These are phyloP conservation scores for Ogataea hybrid DNA, from an alignment of 1,139 yeast genomes.

Conservation along the genomic window DNA sequence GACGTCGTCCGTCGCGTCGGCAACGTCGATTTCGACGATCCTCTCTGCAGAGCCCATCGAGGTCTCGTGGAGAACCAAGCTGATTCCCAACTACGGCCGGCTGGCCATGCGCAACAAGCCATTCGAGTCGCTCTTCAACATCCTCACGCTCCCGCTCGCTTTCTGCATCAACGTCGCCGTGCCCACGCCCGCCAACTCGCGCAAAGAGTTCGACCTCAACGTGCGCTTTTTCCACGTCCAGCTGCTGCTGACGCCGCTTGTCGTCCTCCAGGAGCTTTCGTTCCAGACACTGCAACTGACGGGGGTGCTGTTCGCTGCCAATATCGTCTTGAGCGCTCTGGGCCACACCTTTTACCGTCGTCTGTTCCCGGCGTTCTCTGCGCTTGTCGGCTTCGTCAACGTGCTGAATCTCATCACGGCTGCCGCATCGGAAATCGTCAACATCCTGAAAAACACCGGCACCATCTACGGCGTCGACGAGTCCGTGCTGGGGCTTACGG, in stretches of 20 bases:
- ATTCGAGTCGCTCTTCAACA: constrained; percentile 21
- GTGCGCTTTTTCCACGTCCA: constrained; percentile 25
- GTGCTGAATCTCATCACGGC: constrained; percentile 29
- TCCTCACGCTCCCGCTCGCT: constrained; percentile 26
- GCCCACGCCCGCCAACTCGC: constrained; percentile 27
- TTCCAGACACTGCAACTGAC: neutral
- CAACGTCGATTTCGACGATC: constrained; percentile 17
- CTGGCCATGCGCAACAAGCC: constrained; percentile 13
- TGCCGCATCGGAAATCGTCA: constrained; percentile 30
- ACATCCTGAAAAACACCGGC: constrained; percentile 29
- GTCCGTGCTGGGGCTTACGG: constrained; percentile 43
- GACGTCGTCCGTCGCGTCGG: constrained; percentile 12
- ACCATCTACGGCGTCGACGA: constrained; percentile 29
- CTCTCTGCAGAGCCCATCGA: constrained; percentile 7
- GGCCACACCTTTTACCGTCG: constrained; percentile 3
- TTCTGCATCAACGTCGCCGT: constrained; percentile 25
- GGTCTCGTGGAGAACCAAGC: constrained; percentile 15
- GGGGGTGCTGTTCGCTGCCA: neutral
- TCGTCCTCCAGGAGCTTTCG: constrained; percentile 4
- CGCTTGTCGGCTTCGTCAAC: constrained; percentile 28
- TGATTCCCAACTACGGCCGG: constrained; percentile 25
- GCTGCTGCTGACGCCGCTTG: constrained; percentile 24
- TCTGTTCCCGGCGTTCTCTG: constrained; percentile 14
- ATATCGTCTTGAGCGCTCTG: constrained; percentile 4
- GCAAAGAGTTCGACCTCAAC: constrained; percentile 18